Percentiles rank a stretch among this genome's conserved stretches.
These are phyloP conservation scores for Dovyalis caffra DNA, from an alignment of 345 rosid genomes.

Conservation along the genomic window DNA sequence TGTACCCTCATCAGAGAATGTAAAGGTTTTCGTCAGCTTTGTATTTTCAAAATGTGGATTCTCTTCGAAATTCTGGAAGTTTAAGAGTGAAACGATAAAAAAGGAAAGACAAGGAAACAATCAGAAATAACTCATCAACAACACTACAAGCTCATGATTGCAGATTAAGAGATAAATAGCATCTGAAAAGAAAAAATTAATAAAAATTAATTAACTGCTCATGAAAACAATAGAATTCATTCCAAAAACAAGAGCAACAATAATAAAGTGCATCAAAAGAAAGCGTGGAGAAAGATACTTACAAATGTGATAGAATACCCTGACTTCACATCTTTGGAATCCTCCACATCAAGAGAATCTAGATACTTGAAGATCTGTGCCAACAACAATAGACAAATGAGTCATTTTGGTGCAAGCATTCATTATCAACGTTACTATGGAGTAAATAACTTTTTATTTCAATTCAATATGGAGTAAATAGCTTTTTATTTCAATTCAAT, in stretches of 20 bases:
- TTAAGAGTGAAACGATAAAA: neutral
- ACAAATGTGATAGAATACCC: constrained; percentile 29
- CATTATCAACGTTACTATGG: neutral
- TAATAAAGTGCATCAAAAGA: neutral
- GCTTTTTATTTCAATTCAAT: neutral
- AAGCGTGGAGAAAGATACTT: neutral
- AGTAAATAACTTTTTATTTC: no score
- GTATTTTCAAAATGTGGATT: constrained; percentile 32
- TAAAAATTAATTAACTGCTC: neutral
- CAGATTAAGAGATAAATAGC: neutral
- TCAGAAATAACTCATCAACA: neutral
- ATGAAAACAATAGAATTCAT: neutral
- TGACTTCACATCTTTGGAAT: constrained; percentile 29
- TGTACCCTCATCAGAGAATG: constrained; percentile 23
- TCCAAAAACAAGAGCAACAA: neutral
- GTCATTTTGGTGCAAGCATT: neutral
- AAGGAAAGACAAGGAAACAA: neutral
- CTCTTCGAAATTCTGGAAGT: constrained; percentile 18
- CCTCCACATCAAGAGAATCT: constrained; percentile 26
- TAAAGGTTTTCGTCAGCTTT: constrained; percentile 23
- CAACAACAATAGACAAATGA: neutral
- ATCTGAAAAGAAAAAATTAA: neutral
- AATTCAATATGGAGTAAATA: neutral
- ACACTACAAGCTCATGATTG: neutral
- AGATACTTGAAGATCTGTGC: constrained; percentile 24